phyloP scores from a whole-genome alignment of 2,329 filamentous ascomycete species.

The Calonectria pauciramosa region DNA sequence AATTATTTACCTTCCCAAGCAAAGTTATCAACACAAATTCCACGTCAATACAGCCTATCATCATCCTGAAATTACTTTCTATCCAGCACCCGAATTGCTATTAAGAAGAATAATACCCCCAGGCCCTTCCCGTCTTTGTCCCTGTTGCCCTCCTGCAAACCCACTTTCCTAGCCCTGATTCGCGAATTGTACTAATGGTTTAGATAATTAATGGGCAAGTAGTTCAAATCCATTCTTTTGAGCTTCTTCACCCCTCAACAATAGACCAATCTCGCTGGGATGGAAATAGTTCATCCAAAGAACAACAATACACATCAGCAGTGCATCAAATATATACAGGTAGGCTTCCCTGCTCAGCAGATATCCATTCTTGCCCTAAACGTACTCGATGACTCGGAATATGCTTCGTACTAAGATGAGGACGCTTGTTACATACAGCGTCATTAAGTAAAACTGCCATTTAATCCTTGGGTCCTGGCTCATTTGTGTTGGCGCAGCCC shows the following conservation, averaged over 20 bases:
- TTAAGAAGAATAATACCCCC: too few species aligned
- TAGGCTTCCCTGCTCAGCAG: constrained; percentile 18
- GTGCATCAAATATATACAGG: constrained; percentile 23
- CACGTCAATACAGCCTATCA: too few species aligned
- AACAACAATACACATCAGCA: constrained; percentile 15
- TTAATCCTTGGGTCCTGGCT: not conserved
- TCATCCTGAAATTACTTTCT: too few species aligned
- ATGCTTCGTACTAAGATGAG: constrained; percentile 22
- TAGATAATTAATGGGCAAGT: not conserved
- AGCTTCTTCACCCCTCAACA: not conserved
- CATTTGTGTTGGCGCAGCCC: not conserved
- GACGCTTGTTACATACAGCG: constrained; percentile 9
- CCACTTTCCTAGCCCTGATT: too few species aligned
- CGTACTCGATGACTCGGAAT: constrained; percentile 22
- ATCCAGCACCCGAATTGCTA: too few species aligned
- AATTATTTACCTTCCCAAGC: too few species aligned
- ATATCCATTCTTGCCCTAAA: not conserved
- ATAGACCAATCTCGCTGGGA: not conserved
- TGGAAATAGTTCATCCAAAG: constrained; percentile 14
- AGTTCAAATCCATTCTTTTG: not conserved
- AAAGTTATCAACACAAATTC: too few species aligned
- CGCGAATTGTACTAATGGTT: too few species aligned
- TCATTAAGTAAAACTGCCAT: not conserved
- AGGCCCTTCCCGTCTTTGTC: too few species aligned
- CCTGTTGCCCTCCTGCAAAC: too few species aligned